These are phyloP conservation scores for Candida adriatica DNA, from an alignment of 805 yeast species.

Conservation along the genomic window DNA sequence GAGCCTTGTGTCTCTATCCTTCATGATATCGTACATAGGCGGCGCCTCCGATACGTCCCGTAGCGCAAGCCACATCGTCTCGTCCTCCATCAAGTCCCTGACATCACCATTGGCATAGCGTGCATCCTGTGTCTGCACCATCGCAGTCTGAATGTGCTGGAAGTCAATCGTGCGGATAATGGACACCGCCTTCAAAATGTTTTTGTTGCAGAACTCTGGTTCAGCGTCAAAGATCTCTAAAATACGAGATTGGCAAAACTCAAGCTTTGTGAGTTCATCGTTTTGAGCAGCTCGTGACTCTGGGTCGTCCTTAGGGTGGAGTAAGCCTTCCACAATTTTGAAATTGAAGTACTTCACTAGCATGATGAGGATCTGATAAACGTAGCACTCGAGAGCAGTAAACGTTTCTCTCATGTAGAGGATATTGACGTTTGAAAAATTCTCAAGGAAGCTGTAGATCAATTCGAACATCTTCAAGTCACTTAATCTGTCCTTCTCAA, in stretches of 20 bases:
- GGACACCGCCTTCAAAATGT: constrained; percentile 2
- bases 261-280: constrained; percentile 6
- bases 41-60: constrained; percentile 7
- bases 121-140: not conserved
- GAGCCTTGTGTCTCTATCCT: too few species aligned
- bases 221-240: constrained; percentile 6
- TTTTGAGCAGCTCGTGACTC: constrained; percentile 5
- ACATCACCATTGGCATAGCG: constrained; percentile 9
- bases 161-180: constrained; percentile 6
- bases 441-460: too few species aligned
- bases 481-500: constrained; percentile 11
- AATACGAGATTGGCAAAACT: constrained; percentile 4
- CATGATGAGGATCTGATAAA: constrained; percentile 17
- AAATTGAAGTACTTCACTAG: constrained; percentile 18
- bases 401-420: constrained; percentile 10
- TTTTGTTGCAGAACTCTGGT: constrained; percentile 1
- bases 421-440: constrained; percentile 2
- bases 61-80: constrained; percentile 2
- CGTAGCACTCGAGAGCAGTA: constrained; percentile 14
- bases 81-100: constrained; percentile 9
- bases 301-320: constrained; percentile 2
- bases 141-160: not conserved
- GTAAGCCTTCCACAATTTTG: constrained; percentile 10
- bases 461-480: constrained; percentile 12
- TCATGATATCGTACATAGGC: too few species aligned